phyloP scores from a whole-genome alignment of 495 filamentous ascomycete genomes.

The Jackrogersella minutella region DNA sequence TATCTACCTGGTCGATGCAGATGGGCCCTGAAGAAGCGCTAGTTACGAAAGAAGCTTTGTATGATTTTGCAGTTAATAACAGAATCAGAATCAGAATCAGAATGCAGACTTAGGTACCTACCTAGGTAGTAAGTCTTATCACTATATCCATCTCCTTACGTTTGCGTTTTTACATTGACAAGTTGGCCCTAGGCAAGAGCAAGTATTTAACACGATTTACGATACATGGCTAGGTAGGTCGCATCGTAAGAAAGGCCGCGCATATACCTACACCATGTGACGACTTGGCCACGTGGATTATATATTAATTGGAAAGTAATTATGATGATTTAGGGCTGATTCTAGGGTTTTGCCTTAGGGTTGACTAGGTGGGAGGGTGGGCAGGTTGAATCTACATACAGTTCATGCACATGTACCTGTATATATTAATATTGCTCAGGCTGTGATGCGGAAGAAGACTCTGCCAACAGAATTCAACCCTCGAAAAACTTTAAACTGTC shows the following conservation, averaged over 20 bases:
- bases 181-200: too few species aligned
- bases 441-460: too few species aligned
- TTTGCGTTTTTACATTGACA: too few species aligned
- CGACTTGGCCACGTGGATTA: conserved; percentile 34
- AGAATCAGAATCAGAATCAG: too few species aligned
- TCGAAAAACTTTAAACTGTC: neutral
- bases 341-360: conserved; percentile 9
- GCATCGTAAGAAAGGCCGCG: too few species aligned
- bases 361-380: conserved; percentile 2
- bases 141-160: too few species aligned
- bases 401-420: neutral
- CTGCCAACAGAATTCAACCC: too few species aligned
- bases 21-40: neutral
- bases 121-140: too few species aligned
- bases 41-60: neutral
- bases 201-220: too few species aligned
- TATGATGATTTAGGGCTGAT: conserved; percentile 35
- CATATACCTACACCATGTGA: too few species aligned
- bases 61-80: neutral
- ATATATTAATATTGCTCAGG: neutral
- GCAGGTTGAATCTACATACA: neutral
- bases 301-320: conserved; percentile 11
- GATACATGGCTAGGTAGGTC: too few species aligned
- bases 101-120: too few species aligned
- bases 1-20: neutral